Evolutionary conservation across 306 rosid species (phyloP).

Genomic region (Cucumis sativus): Cucumber_9930_V3 NC_026658.2:3812001-3812500

Average conservation of each 20-base stretch:
- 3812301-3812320: conserved; percentile 88
- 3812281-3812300: conserved; percentile 47
- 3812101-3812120: background rate
- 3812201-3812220: background rate
- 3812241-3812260: background rate
- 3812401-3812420: background rate
- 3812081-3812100: background rate
- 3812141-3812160: background rate
- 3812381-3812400: conserved; percentile 56
- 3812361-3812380: conserved; percentile 90
- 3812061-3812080: background rate
- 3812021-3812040: background rate
- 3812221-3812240: background rate
- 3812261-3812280: background rate
- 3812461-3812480: background rate
- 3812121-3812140: background rate
- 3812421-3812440: background rate
- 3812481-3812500: background rate
- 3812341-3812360: conserved; percentile 84
- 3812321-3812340: conserved; percentile 58
- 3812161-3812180: background rate
- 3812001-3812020: conserved; percentile 21
- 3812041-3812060: background rate
- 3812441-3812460: background rate
- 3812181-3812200: background rate